Evolutionary conservation across 148 eudicot species (phyloP).

Genomic region (Nyssa sinensis): DNA sequence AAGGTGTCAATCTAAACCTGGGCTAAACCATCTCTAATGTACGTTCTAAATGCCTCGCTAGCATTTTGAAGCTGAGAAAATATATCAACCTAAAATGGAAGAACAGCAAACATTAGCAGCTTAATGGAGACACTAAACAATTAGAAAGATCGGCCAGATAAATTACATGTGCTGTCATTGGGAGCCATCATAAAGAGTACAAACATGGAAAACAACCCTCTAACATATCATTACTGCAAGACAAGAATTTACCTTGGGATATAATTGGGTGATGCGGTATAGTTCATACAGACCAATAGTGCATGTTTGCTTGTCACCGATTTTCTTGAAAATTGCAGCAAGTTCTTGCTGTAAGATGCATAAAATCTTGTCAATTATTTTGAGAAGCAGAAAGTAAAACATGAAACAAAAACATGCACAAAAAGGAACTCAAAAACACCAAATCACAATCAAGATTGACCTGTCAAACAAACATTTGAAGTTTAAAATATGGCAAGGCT

Average conservation of each 20-base stretch:
- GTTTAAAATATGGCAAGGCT: background rate
- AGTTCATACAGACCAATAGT: constrained; percentile 89
- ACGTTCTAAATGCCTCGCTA: constrained; percentile 96
- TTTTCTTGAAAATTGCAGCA: constrained; percentile 96
- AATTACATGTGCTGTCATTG: background rate
- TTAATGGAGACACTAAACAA: background rate
- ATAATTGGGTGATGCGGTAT: constrained; percentile 86
- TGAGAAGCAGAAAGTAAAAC: background rate
- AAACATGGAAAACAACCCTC: background rate
- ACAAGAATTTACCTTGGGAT: constrained; percentile 64
- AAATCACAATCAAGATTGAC: constrained; percentile 4
- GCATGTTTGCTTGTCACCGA: constrained; percentile 98
- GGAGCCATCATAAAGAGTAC: background rate
- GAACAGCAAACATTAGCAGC: background rate
- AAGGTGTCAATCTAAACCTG: constrained; percentile 50
- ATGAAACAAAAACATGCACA: background rate
- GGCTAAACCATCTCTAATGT: constrained; percentile 93
- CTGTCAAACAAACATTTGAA: constrained; percentile 1
- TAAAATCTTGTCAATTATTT: background rate
- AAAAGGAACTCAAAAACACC: background rate
- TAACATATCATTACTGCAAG: background rate
- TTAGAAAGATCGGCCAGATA: background rate
- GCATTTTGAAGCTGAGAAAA: constrained; percentile 97
- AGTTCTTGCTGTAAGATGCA: constrained; percentile 82
- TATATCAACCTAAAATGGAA: constrained; percentile 73